Evolutionary conservation across 1,284 basidiomycete species (phyloP).

Genomic region (Pseudozyma pruni): DNA sequence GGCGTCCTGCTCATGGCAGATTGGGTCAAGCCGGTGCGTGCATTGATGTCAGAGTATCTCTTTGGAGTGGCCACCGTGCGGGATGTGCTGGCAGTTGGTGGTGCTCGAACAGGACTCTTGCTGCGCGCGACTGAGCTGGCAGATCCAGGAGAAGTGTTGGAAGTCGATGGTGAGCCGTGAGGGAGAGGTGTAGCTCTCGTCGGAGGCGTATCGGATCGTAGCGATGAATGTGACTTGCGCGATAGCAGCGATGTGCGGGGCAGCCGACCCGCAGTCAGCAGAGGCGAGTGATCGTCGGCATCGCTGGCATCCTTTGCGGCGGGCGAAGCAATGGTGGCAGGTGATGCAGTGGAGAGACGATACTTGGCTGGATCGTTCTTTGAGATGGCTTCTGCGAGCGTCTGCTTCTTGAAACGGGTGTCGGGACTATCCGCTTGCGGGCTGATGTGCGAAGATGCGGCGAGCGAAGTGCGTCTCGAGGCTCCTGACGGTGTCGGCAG

Average conservation of each 20-base stretch:
- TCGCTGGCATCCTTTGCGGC: slow-evolving; percentile 16
- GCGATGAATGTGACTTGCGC: slow-evolving; percentile 31
- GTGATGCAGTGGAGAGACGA: slow-evolving; percentile 21
- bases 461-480: slow-evolving; percentile 19
- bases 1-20: slow-evolving; percentile 25
- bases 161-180: slow-evolving; percentile 27
- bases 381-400: slow-evolving; percentile 49
- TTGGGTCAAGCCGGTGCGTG: slow-evolving; percentile 14
- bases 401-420: slow-evolving; percentile 44
- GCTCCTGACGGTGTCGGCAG: slow-evolving; percentile 41
- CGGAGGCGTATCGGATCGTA: slow-evolving; percentile 38
- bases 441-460: slow-evolving; percentile 14
- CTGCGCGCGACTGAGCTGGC: slow-evolving; percentile 12
- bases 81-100: slow-evolving; percentile 12
- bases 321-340: slow-evolving; percentile 16
- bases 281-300: slow-evolving; percentile 28
- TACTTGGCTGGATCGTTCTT: slow-evolving; percentile 52
- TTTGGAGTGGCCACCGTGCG: slow-evolving; percentile 33
- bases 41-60: slow-evolving; percentile 37
- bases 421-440: slow-evolving; percentile 44
- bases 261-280: slow-evolving; percentile 36
- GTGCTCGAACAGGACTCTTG: slow-evolving; percentile 16
- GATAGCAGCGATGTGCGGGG: slow-evolving; percentile 36
- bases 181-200: slow-evolving; percentile 12
- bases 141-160: slow-evolving; percentile 26